Evolutionary conservation across 2,329 filamentous ascomycete genomes (phyloP).

Genomic region (Aspergillus sp.): DNA sequence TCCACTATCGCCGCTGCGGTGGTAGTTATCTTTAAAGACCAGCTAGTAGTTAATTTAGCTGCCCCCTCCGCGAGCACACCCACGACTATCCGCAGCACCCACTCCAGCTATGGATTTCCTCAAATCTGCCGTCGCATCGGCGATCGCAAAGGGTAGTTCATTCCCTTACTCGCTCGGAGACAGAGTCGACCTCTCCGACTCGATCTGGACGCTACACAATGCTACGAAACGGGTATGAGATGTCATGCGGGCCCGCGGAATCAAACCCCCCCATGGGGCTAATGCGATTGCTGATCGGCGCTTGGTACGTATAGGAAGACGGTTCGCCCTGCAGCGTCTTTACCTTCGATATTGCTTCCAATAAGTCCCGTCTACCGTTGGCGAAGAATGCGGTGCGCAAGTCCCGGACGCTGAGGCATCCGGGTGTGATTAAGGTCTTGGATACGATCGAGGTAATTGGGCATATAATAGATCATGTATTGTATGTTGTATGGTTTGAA

Average conservation of each 20-base stretch:
- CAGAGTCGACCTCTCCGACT: conserved; percentile 85
- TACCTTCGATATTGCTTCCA: conserved; percentile 83
- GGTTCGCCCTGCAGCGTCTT: conserved; percentile 94
- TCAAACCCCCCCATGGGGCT: conserved; percentile 9
- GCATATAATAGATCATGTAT: not conserved
- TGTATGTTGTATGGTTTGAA: too few relatives aligned
- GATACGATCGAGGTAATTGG: conserved; percentile 83
- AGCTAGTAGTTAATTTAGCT: conserved; percentile 12
- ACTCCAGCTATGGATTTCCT: conserved; percentile 79
- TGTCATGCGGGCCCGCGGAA: not conserved
- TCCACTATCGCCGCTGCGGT: not conserved
- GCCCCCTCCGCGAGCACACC: conserved; percentile 2
- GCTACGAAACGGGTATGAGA: conserved; percentile 77
- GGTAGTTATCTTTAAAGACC: conserved; percentile 5
- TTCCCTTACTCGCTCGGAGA: conserved; percentile 94
- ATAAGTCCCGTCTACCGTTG: conserved; percentile 78
- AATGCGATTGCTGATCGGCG: conserved; percentile 9
- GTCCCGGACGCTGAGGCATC: conserved; percentile 86
- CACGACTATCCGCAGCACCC: conserved; percentile 4
- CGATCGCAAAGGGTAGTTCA: conserved; percentile 89
- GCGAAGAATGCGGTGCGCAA: conserved; percentile 95
- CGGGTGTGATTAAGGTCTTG: conserved; percentile 88
- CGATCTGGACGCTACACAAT: conserved; percentile 95
- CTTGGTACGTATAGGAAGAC: conserved; percentile 67
- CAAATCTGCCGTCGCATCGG: conserved; percentile 95